Conservation (phyloP, 1,284 basidiomycete genomes). For the Anthracocystis panici-leucophaei region DNA sequence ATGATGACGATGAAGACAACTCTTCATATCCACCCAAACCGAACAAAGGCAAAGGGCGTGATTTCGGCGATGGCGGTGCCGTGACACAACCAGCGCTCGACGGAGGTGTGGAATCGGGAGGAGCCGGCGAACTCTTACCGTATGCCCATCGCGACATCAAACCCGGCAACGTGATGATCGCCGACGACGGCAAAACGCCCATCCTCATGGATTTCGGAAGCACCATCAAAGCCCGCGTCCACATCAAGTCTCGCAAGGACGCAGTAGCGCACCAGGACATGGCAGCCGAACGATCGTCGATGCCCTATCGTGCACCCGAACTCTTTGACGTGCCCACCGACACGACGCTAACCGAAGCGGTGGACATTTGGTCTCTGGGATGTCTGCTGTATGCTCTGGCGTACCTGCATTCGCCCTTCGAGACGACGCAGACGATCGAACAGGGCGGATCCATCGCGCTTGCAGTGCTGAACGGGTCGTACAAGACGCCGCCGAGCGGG, state of each 20-base stretch:
- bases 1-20: conserved; percentile 72
- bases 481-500: conserved; percentile 61
- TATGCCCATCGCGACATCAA: conserved; percentile 98
- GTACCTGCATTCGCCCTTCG: conserved; percentile 70
- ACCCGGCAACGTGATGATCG: conserved; percentile 94
- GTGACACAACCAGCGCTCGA: conserved; percentile 61
- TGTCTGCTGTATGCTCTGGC: conserved; percentile 66
- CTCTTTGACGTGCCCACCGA: conserved; percentile 69
- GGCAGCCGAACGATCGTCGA: conserved; percentile 66
- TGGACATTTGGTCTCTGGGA: conserved; percentile 70
- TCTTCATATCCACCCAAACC: conserved; percentile 55
- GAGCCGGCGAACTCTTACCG: conserved; percentile 73
- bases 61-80: conserved; percentile 16
- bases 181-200: conserved; percentile 80
- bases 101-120: conserved; percentile 71
- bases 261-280: conserved; percentile 73
- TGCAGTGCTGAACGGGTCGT: conserved; percentile 67
- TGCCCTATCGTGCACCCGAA: conserved; percentile 70
- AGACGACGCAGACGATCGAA: conserved; percentile 67
- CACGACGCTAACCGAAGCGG: conserved; percentile 63
- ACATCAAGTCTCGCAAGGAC: conserved; percentile 82
- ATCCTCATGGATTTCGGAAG: conserved; percentile 99
- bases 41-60: conserved; percentile 46
- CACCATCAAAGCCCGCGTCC: conserved; percentile 81
- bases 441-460: conserved; percentile 69